Evolutionary conservation across 345 rosid species (phyloP).

Genomic region (Sonneratia alba): DNA sequence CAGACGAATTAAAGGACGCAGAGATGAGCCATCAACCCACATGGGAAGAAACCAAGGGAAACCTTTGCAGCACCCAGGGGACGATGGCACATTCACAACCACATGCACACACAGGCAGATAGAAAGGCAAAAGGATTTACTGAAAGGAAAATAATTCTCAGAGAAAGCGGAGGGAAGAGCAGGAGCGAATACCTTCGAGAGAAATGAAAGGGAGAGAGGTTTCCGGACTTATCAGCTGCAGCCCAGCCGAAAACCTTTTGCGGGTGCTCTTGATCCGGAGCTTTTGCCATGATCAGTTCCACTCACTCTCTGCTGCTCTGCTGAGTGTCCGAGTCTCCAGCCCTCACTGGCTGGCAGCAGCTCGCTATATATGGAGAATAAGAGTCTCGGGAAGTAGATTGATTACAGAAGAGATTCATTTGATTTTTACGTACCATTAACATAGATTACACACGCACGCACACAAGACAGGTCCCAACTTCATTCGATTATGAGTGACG

Average conservation of each 20-base stretch:
- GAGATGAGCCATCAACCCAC: background rate
- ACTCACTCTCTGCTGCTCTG: background rate
- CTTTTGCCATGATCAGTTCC: constrained; percentile 37
- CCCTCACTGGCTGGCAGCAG: background rate
- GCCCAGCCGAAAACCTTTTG: constrained; percentile 77
- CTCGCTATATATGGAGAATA: background rate
- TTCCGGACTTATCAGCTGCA: constrained; percentile 59
- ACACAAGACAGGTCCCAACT: too few species aligned
- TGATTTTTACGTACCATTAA: too few species aligned
- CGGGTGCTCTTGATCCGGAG: constrained; percentile 55
- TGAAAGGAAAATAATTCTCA: background rate
- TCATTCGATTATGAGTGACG: too few species aligned
- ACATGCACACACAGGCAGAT: background rate
- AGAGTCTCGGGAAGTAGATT: too few species aligned
- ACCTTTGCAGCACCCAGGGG: background rate
- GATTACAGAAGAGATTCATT: too few species aligned
- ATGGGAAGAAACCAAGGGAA: too few species aligned
- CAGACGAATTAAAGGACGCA: background rate
- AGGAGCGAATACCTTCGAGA: constrained; percentile 52
- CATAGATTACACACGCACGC: too few species aligned
- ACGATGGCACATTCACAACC: background rate
- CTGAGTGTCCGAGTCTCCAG: background rate
- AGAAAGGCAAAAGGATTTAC: background rate
- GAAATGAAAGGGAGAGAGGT: constrained; percentile 65
- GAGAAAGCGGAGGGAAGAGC: background rate